Percentiles rank a stretch among this genome's conserved stretches.
Evolutionary conservation across 768 basidiomycete species (phyloP).

Genomic region (Amanita exitialis): DNA sequence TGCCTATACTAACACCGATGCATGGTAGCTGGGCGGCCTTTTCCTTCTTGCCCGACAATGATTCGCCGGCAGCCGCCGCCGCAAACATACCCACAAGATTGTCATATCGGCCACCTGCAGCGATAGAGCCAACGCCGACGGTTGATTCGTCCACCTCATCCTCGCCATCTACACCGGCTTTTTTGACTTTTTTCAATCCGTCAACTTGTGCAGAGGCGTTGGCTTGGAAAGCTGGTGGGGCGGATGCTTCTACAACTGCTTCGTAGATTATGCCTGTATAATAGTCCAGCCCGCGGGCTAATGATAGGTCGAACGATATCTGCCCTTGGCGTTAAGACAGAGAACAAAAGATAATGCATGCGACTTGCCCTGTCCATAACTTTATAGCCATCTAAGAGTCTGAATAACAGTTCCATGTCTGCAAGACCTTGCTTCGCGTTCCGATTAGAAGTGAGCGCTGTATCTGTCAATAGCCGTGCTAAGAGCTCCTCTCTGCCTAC

Average conservation of each 20-base stretch:
- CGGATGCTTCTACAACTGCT: conserved; percentile 87
- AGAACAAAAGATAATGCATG: neutral
- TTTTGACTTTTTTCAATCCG: conserved; percentile 32
- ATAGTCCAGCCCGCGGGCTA: conserved; percentile 97
- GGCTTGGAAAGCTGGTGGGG: conserved; percentile 71
- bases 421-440: conserved; percentile 73
- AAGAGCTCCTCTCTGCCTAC: conserved; percentile 75
- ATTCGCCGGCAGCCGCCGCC: conserved; percentile 64
- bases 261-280: conserved; percentile 99
- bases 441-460: conserved; percentile 52
- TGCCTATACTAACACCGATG: conserved; percentile 85
- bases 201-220: conserved; percentile 21
- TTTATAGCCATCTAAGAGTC: conserved; percentile 70
- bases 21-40: conserved; percentile 65
- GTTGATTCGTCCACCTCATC: conserved; percentile 88
- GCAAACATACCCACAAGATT: conserved; percentile 88
- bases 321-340: conserved; percentile 18
- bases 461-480: conserved; percentile 54
- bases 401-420: conserved; percentile 84
- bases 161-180: conserved; percentile 39
- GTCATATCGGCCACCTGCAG: conserved; percentile 97
- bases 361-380: conserved; percentile 61
- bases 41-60: conserved; percentile 34
- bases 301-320: conserved; percentile 94
- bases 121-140: conserved; percentile 97